Conservation (phyloP, 352 stramenopile species). For the Phytopythium litorale region DNA sequence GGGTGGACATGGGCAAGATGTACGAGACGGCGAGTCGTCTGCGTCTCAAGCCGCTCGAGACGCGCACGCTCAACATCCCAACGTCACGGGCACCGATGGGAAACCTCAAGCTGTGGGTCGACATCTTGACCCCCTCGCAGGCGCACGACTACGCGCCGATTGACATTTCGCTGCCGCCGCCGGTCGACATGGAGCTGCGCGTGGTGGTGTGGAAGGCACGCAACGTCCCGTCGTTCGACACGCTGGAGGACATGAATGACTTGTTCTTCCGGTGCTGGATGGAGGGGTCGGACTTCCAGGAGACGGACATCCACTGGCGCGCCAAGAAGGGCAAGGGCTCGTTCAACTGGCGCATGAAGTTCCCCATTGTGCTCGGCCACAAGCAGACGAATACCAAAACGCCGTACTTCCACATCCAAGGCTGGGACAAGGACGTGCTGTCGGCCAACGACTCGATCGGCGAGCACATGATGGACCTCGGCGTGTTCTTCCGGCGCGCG, state of each 20-base stretch:
- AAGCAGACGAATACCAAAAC: slow-evolving; percentile 89
- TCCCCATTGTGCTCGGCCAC: slow-evolving; percentile 83
- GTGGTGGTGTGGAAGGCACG: slow-evolving; percentile 92
- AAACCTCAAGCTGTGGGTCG: slow-evolving; percentile 86
- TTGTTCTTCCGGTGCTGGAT: slow-evolving; percentile 91
- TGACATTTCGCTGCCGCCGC: slow-evolving; percentile 81
- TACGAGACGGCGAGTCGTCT: slow-evolving; percentile 75
- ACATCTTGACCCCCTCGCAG: slow-evolving; percentile 84
- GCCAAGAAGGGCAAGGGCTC: slow-evolving; percentile 91
- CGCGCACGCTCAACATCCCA: slow-evolving; percentile 80
- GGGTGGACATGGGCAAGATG: slow-evolving; percentile 84
- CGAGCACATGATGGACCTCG: slow-evolving; percentile 79
- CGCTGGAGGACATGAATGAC: slow-evolving; percentile 90
- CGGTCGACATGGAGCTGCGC: slow-evolving; percentile 88
- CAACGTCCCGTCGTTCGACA: slow-evolving; percentile 85
- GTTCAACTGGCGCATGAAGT: slow-evolving; percentile 96
- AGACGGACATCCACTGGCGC: slow-evolving; percentile 94
- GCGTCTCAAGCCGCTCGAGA: slow-evolving; percentile 72
- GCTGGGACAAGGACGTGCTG: slow-evolving; percentile 94
- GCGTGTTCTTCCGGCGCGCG: slow-evolving; percentile 62
- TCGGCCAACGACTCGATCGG: slow-evolving; percentile 91
- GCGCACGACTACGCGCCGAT: slow-evolving; percentile 76
- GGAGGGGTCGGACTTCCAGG: slow-evolving; percentile 70
- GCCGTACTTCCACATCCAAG: slow-evolving; percentile 91
- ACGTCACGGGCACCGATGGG: slow-evolving; percentile 84